Evolutionary conservation across 768 basidiomycete genomes (phyloP), one percentile per base, ranked within the genome.

Genomic region (Clathrus columnatus): DNA sequence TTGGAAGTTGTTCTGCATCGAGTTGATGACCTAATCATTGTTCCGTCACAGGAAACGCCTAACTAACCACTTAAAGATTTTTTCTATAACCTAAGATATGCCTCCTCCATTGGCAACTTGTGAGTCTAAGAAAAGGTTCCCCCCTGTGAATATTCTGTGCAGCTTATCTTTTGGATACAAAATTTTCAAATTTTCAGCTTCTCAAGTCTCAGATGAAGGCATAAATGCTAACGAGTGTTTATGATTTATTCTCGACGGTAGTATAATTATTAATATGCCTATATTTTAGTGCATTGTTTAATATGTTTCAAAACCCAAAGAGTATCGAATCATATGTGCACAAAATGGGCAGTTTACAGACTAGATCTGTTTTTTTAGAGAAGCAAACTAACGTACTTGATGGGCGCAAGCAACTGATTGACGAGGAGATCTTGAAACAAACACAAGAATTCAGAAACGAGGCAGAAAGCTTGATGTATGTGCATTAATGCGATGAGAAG

Each of bases 401-500:
- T 30, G 26, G 45, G 30, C 46, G 48, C 29, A 55, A 55, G 36
- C 17, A 48, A 11, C 26, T 23, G 29, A 45, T 55, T 18, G 32
- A 41, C 18, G 45, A 55, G 11, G 7, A 24, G 21, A 8, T 18
- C 26, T 16, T 7, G 24, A 23, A 27, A 1, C 24, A 55, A 29
- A 55, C 24, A 7, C 24, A 30, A 4, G 23, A 29, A 8, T 47
- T 55, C n/a, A 55, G 48, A n/a, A 7, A 18, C 23, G 44, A 47
- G 14, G 42, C 45, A 11, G 26, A 14, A 11, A 26, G 20, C 46
- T 55, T 47, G 18, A 55, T 55, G 54, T 48, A 20, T n/a, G 54
- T 11, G 11, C 14, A 44, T 46, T 28, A 17, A 46, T 18, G 42
- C 24, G 4, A 21, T n/a, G 30, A 16, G 21, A 20, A 4, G 10